Percentiles rank a stretch among this genome's conserved stretches.
phyloP scores from a whole-genome alignment of 2,329 filamentous ascomycete species.

The Akanthomyces dipterigenus region DNA sequence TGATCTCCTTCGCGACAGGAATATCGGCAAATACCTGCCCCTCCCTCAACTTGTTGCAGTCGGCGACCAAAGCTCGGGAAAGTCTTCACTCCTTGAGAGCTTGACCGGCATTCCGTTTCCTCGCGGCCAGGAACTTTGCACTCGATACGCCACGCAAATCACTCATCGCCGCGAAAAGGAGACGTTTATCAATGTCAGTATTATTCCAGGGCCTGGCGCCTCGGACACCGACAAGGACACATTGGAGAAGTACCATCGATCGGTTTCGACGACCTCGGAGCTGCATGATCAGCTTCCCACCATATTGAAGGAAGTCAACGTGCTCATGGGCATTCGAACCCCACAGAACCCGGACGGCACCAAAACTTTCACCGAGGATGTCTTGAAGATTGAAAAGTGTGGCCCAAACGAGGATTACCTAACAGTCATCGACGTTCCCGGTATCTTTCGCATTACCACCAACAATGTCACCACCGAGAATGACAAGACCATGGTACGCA shows the following conservation, averaged over 20 bases:
- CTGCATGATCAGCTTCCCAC: slow-evolving; percentile 28
- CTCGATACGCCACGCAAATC: slow-evolving; percentile 24
- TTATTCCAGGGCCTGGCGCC: slow-evolving; percentile 28
- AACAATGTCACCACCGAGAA: slow-evolving; percentile 34
- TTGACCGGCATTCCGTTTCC: slow-evolving; percentile 27
- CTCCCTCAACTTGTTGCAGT: slow-evolving; percentile 24
- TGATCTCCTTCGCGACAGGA: slow-evolving; percentile 22
- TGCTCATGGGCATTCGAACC: slow-evolving; percentile 36
- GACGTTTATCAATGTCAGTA: slow-evolving; percentile 33
- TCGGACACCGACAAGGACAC: slow-evolving; percentile 11
- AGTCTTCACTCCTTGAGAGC: slow-evolving; percentile 26
- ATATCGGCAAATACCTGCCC: slow-evolving; percentile 19
- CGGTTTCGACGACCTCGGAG: slow-evolving; percentile 16
- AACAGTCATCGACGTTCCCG: slow-evolving; percentile 49
- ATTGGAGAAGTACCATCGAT: slow-evolving; percentile 10
- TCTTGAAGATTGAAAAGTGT: slow-evolving; percentile 33
- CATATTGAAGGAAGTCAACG: slow-evolving; percentile 32
- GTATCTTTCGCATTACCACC: slow-evolving; percentile 39
- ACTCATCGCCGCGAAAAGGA: slow-evolving; percentile 27
- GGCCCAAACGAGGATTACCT: slow-evolving; percentile 40
- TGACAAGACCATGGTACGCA: slow-evolving; percentile 38
- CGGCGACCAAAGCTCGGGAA: slow-evolving; percentile 28
- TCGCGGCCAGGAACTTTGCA: slow-evolving; percentile 23
- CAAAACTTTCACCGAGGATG: slow-evolving; percentile 38
- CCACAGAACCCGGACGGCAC: slow-evolving; percentile 8